A percentile compares a stretch with the other conserved stretches of the same genome.
These are phyloP conservation scores for Staphylotrichum tortipilum DNA, from an alignment of 495 filamentous ascomycete genomes.

Conservation along the genomic window DNA sequence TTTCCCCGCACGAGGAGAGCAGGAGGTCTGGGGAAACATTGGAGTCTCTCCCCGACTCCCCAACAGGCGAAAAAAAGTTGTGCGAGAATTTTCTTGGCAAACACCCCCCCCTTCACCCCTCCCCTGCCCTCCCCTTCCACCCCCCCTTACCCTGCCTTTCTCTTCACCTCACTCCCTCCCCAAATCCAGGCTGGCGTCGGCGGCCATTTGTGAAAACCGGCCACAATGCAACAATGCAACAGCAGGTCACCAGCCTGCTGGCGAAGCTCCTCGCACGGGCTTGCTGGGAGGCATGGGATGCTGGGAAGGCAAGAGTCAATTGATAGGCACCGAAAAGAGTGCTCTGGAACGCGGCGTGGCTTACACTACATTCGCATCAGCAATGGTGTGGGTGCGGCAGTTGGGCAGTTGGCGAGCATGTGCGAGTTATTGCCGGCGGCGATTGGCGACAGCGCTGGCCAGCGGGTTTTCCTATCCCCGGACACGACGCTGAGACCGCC, in stretches of 20 bases:
- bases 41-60: too few species aligned
- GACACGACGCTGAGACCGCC: too few species aligned
- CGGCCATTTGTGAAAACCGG: slow-evolving; percentile 2
- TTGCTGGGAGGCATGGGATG: too few species aligned
- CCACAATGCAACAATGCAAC: not conserved
- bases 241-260: not conserved
- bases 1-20: not conserved
- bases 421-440: slow-evolving; percentile 5
- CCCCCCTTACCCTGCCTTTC: too few species aligned
- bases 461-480: not conserved
- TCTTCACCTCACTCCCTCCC: too few species aligned
- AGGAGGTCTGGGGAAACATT: not conserved
- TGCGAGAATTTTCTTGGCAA: too few species aligned
- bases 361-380: slow-evolving; percentile 9
- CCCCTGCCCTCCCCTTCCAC: too few species aligned
- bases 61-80: too few species aligned
- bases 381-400: slow-evolving; percentile 7
- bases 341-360: not conserved
- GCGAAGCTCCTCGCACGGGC: not conserved
- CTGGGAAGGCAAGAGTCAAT: too few species aligned
- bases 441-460: not conserved
- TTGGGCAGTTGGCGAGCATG: not conserved
- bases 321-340: not conserved
- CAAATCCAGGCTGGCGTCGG: not conserved
- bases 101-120: too few species aligned